Base-by-base conservation (phyloP, 2,329 filamentous ascomycete species). In the Arthroderma sp. region DNA sequence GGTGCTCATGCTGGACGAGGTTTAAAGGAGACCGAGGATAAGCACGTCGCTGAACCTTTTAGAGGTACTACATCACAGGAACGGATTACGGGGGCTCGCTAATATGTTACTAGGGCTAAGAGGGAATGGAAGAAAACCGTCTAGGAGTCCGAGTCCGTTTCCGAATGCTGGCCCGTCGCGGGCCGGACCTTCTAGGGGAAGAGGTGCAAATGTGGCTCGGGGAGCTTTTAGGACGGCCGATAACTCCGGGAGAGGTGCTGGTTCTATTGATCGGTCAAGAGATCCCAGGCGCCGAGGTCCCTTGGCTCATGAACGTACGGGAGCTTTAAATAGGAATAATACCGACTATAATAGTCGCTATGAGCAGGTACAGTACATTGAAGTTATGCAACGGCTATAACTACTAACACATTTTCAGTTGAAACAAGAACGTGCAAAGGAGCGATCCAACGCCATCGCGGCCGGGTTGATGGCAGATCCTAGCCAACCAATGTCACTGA, bases 391-490 rank as follows among this genome's bases (percentile, higher is more conserved):
- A 8, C 6, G 11, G 9, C 6, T 8, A 8, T 39, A 29, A 8
- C 31, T n/a, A 43, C 11, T 5, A 34, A n/a, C 11, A 29, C 8
- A 11, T 42, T 48, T 47, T 47, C 55, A 71, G 68, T 64, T 71
- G 40, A 73, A 73, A 63, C 56, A 66, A 48, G 59, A 66, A 45
- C 69, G 73, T 42, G 68, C 72, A 45, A 63, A 59, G 45, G 66
- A 75, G 54, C 66, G 72, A 48, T 62, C 67, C 48, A 55, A 66
- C 42, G 74, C 73, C 27, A 77, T 78, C 41, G 63, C 58, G 45
- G 59, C 68, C 53, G 73, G 72, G 38, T 66, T 72, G 46, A 72
- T 78, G 59, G 69, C 70, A 32, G 73, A 80, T 54, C 77, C 77
- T 4, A 71, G 77, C 47, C 74, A 74, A 53, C 74, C 74, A n/a